phyloP scores from a whole-genome alignment of 805 yeast genomes.

The Myxozyma nipponensis region DNA sequence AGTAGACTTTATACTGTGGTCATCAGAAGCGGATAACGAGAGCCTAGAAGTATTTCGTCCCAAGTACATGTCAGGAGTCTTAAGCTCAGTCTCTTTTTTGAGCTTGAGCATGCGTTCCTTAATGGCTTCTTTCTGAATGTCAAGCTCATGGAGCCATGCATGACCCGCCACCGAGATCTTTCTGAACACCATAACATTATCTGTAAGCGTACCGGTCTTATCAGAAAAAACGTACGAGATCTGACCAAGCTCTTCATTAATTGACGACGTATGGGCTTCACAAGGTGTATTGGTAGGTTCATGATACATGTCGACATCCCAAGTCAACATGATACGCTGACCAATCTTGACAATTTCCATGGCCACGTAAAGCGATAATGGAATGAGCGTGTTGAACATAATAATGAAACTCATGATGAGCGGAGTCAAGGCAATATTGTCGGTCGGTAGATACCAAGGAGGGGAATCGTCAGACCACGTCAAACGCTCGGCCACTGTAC shows the following conservation, averaged over 20 bases:
- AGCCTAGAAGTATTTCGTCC: not conserved
- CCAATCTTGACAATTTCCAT: conserved; percentile 92
- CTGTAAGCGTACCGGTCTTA: conserved; percentile 96
- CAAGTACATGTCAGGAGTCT: not conserved
- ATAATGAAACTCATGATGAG: conserved; percentile 93
- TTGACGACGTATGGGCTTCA: conserved; percentile 91
- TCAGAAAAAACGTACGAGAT: conserved; percentile 93
- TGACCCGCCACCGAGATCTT: conserved; percentile 84
- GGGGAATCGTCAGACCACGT: conserved; percentile 35
- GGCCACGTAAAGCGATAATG: conserved; percentile 89
- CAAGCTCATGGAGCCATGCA: conserved; percentile 82
- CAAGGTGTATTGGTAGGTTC: conserved; percentile 81
- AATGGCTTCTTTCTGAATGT: conserved; percentile 40
- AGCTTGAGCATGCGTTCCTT: conserved; percentile 7
- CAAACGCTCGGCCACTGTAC: conserved; percentile 72
- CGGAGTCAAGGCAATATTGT: conserved; percentile 81
- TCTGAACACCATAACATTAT: conserved; percentile 87
- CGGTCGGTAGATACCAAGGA: conserved; percentile 68
- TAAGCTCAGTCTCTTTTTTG: not conserved
- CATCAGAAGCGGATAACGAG: not conserved
- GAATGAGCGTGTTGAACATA: conserved; percentile 96
- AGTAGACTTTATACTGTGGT: not conserved
- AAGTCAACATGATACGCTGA: conserved; percentile 76
- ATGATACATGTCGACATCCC: conserved; percentile 94
- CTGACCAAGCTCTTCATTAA: conserved; percentile 94